Conservation (phyloP, 2,329 filamentous ascomycete genomes). For the Aspergillus texensis region DNA sequence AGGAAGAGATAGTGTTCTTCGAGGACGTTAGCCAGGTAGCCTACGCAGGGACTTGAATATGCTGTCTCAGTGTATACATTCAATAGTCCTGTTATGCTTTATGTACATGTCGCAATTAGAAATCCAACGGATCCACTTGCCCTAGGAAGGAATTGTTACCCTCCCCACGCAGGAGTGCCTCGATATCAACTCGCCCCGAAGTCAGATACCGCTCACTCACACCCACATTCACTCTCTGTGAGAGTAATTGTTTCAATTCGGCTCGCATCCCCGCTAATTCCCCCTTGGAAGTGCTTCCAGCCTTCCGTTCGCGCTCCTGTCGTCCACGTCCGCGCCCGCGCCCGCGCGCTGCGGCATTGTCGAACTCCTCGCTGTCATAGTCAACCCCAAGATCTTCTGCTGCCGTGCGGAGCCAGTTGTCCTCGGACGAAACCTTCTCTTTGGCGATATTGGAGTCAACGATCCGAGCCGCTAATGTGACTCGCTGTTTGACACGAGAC, state of each 20-base stretch:
- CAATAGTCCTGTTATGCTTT: not conserved
- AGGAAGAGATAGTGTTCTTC: too few species aligned
- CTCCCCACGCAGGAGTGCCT: slow-evolving; percentile 65
- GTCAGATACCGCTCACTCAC: slow-evolving; percentile 87
- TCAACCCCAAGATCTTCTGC: slow-evolving; percentile 94
- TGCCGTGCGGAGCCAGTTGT: slow-evolving; percentile 79
- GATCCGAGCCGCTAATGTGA: slow-evolving; percentile 81
- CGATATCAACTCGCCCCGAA: slow-evolving; percentile 74
- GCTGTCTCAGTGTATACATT: not conserved
- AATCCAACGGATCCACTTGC: slow-evolving; percentile 49
- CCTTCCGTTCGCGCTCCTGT: slow-evolving; percentile 73
- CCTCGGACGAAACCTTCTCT: slow-evolving; percentile 80
- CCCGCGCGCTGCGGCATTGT: slow-evolving; percentile 54
- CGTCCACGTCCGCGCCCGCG: slow-evolving; percentile 72
- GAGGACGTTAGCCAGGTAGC: too few species aligned
- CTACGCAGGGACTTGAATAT: not conserved
- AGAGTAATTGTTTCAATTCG: slow-evolving; percentile 71
- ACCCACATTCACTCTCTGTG: slow-evolving; percentile 77
- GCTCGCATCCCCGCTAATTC: slow-evolving; percentile 72
- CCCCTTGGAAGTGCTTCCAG: slow-evolving; percentile 67
- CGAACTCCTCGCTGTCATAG: slow-evolving; percentile 87
- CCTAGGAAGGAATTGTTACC: slow-evolving; percentile 70
- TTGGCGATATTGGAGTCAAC: slow-evolving; percentile 82
- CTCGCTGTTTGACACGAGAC: slow-evolving; percentile 72
- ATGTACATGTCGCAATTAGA: slow-evolving; percentile 24